phyloP scores from a whole-genome alignment of 352 stramenopile species.

The Hyaloperonospora arabidopsidis region DNA sequence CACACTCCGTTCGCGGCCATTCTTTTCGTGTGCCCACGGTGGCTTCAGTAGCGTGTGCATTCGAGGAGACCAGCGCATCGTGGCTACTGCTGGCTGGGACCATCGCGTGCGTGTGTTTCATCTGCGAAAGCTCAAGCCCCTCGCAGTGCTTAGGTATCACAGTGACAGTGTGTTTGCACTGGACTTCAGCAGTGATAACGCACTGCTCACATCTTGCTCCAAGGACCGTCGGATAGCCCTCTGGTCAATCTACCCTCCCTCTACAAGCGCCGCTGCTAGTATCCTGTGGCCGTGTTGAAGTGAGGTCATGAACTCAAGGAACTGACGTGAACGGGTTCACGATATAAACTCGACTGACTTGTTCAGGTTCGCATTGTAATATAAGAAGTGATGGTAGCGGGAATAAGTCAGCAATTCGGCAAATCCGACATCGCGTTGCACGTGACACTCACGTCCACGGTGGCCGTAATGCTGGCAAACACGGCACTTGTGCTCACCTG shows the following conservation, averaged over 20 bases:
- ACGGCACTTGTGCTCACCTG: slow-evolving; percentile 71
- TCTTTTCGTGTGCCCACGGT: slow-evolving; percentile 52
- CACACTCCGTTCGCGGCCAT: slow-evolving; percentile 30
- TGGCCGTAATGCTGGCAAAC: slow-evolving; percentile 81
- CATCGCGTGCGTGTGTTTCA: slow-evolving; percentile 71
- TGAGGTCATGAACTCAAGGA: slow-evolving; percentile 9
- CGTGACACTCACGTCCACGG: slow-evolving; percentile 74
- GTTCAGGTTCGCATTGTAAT: slow-evolving; percentile 85
- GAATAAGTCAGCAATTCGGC: slow-evolving; percentile 80
- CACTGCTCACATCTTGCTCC: slow-evolving; percentile 56
- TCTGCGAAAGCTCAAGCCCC: slow-evolving; percentile 56
- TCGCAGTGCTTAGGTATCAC: slow-evolving; percentile 78
- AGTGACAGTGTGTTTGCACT: slow-evolving; percentile 64
- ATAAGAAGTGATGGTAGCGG: slow-evolving; percentile 82
- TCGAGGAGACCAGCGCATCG: slow-evolving; percentile 63
- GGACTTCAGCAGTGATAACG: slow-evolving; percentile 57
- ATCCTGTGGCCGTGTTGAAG: slow-evolving; percentile 31
- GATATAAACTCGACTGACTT: slow-evolving; percentile 80
- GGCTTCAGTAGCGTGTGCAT: slow-evolving; percentile 64
- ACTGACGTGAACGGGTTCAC: slow-evolving; percentile 15
- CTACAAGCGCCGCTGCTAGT: slow-evolving; percentile 14
- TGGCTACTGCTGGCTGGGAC: slow-evolving; percentile 74
- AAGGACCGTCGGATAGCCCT: slow-evolving; percentile 76
- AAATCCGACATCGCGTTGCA: slow-evolving; percentile 70
- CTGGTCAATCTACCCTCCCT: slow-evolving; percentile 67